Conservation (phyloP, 352 stramenopile genomes). For the Globisporangium solare region DNA sequence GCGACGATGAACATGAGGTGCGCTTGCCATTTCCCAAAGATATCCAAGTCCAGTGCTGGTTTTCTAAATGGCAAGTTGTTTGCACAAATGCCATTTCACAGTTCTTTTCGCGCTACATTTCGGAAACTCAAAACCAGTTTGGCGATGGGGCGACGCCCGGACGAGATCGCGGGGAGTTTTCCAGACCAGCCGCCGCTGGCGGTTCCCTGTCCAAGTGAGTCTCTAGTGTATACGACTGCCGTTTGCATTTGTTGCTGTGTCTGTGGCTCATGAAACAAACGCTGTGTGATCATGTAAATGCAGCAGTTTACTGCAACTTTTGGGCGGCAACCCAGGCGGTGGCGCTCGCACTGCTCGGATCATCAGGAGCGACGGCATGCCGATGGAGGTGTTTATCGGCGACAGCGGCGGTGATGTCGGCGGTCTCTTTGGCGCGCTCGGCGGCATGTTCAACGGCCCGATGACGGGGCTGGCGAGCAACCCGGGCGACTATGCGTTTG, state of each 20-base stretch:
- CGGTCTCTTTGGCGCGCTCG: conserved; percentile 57
- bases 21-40: too few species aligned
- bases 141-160: conserved; percentile 16
- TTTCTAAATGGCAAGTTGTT: too few species aligned
- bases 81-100: conserved; percentile 1
- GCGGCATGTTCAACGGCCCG: conserved; percentile 39
- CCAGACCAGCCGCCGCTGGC: background rate
- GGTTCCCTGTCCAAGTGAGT: background rate
- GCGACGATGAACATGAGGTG: conserved; percentile 13
- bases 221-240: too few species aligned
- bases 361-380: conserved; percentile 58
- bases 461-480: conserved; percentile 49
- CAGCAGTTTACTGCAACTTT: conserved; percentile 45
- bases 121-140: conserved; percentile 34
- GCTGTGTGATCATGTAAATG: background rate
- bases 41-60: background rate
- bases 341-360: conserved; percentile 37
- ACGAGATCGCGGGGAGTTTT: background rate
- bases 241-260: background rate
- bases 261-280: too few species aligned
- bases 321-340: conserved; percentile 22
- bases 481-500: conserved; percentile 79
- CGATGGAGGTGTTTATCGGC: conserved; percentile 77
- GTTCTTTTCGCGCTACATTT: conserved; percentile 19
- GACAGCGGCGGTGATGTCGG: conserved; percentile 34